phyloP scores from a whole-genome alignment of 257 asterid species.

The Asclepias syriaca region DNA sequence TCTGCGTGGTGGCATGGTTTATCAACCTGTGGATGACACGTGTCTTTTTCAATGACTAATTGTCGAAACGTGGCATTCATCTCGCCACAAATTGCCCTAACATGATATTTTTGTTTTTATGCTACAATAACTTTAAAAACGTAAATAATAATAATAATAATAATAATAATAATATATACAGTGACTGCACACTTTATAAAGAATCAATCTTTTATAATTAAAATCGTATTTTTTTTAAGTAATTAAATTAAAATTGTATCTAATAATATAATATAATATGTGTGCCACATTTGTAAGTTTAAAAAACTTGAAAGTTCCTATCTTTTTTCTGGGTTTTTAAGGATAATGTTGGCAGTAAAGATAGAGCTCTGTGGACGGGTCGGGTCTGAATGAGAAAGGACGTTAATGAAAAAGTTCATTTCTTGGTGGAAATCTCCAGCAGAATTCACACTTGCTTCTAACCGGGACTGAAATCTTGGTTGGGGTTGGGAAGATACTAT shows the following conservation, averaged over 20 bases:
- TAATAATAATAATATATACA: no score
- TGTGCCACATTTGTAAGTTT: not conserved
- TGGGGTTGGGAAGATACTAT: not conserved
- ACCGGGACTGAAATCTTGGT: not conserved
- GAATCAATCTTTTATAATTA: no score
- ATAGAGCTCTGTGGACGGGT: slow-evolving; percentile 19
- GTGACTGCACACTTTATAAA: no score
- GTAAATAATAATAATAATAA: no score
- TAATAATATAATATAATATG: no score
- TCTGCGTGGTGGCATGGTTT: not conserved
- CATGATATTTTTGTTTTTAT: no score
- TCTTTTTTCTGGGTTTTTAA: no score
- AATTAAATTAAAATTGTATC: no score
- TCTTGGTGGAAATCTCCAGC: not conserved
- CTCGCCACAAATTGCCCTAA: not conserved
- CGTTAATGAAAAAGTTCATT: not conserved
- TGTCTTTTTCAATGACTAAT: not conserved
- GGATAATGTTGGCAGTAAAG: slow-evolving; percentile 22
- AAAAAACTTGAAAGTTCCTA: not conserved
- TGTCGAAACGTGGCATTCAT: slow-evolving; percentile 10
- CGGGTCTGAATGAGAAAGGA: slow-evolving; percentile 3
- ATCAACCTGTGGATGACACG: not conserved
- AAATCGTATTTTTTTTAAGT: no score
- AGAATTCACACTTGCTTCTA: not conserved
- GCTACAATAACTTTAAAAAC: no score